phyloP scores from a whole-genome alignment of 352 stramenopile species.

The Phytophthora citrophthora region DNA sequence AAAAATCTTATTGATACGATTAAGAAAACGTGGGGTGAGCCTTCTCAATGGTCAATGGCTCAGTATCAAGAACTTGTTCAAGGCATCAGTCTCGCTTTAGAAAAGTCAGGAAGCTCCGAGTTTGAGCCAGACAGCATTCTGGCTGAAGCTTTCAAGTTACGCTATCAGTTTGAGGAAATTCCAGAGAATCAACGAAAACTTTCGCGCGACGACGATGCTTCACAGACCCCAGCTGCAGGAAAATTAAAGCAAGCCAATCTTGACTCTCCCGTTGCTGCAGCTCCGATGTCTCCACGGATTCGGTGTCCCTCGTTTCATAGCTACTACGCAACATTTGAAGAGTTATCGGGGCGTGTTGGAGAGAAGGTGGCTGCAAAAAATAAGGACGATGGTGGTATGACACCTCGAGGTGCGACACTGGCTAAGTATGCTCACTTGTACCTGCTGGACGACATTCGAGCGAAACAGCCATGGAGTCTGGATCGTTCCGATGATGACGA shows the following conservation, averaged over 20 bases:
- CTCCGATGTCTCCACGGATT: slow-evolving; percentile 37
- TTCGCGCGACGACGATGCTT: slow-evolving; percentile 29
- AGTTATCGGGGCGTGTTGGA: slow-evolving; percentile 34
- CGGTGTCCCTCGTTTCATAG: slow-evolving; percentile 74
- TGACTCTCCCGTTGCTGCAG: slow-evolving; percentile 10
- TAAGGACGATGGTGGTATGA: slow-evolving; percentile 31
- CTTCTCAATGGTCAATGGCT: slow-evolving; percentile 50
- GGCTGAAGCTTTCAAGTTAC: slow-evolving; percentile 54
- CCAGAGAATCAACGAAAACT: slow-evolving; percentile 64
- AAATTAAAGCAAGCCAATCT: slow-evolving; percentile 11
- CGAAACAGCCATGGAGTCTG: slow-evolving; percentile 65
- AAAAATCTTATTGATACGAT: slow-evolving; percentile 60
- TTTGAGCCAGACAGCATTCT: slow-evolving; percentile 49
- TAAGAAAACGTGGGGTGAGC: slow-evolving; percentile 50
- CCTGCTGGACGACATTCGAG: slow-evolving; percentile 61
- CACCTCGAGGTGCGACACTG: slow-evolving; percentile 70
- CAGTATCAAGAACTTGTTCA: slow-evolving; percentile 74
- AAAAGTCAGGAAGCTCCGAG: slow-evolving; percentile 43
- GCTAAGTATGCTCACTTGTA: slow-evolving; percentile 85
- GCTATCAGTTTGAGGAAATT: slow-evolving; percentile 76
- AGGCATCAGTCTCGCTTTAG: slow-evolving; percentile 59
- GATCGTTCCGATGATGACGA: slow-evolving; percentile 52
- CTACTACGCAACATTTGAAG: slow-evolving; percentile 79
- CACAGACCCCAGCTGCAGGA: slow-evolving; percentile 1
- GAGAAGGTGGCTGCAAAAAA: not conserved